Conservation (phyloP, 768 basidiomycete species). For the Chalciporus chontae region DNA sequence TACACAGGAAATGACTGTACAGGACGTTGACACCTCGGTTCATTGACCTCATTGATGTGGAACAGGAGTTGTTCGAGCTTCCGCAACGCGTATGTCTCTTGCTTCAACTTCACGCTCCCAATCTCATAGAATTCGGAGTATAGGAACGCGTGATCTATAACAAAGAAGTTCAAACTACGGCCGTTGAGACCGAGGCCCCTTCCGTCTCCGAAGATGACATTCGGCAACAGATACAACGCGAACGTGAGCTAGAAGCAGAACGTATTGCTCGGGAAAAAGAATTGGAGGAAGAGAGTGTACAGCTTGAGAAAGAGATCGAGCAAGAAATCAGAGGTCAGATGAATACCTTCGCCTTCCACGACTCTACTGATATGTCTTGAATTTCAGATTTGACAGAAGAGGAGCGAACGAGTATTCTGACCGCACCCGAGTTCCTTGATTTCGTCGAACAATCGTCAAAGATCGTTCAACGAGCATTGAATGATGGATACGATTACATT, state of each 20-base stretch:
- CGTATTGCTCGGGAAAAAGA: slow-evolving; percentile 68
- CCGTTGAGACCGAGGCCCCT: slow-evolving; percentile 52
- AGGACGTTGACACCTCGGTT: slow-evolving; percentile 64
- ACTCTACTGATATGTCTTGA: slow-evolving; percentile 1
- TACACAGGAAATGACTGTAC: slow-evolving; percentile 1
- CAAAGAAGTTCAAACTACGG: slow-evolving; percentile 79
- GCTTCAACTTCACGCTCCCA: not conserved
- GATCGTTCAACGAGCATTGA: slow-evolving; percentile 91
- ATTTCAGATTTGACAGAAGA: slow-evolving; percentile 78
- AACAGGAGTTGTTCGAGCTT: slow-evolving; percentile 87
- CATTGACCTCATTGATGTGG: slow-evolving; percentile 80
- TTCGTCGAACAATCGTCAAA: slow-evolving; percentile 95
- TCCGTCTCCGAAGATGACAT: slow-evolving; percentile 67
- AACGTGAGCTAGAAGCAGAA: slow-evolving; percentile 70
- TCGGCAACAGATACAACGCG: slow-evolving; percentile 59
- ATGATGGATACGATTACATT: slow-evolving; percentile 95
- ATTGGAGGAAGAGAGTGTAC: slow-evolving; percentile 77
- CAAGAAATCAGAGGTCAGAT: slow-evolving; percentile 76
- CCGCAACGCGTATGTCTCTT: slow-evolving; percentile 66
- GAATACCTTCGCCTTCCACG: not conserved
- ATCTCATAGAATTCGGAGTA: slow-evolving; percentile 3
- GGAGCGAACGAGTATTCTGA: slow-evolving; percentile 74
- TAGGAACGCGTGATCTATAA: slow-evolving; percentile 81
- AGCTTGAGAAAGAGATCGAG: slow-evolving; percentile 82
- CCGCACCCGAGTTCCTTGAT: slow-evolving; percentile 88